phyloP scores from a whole-genome alignment of 495 filamentous ascomycete genomes.

The Apiosordaria backusii region DNA sequence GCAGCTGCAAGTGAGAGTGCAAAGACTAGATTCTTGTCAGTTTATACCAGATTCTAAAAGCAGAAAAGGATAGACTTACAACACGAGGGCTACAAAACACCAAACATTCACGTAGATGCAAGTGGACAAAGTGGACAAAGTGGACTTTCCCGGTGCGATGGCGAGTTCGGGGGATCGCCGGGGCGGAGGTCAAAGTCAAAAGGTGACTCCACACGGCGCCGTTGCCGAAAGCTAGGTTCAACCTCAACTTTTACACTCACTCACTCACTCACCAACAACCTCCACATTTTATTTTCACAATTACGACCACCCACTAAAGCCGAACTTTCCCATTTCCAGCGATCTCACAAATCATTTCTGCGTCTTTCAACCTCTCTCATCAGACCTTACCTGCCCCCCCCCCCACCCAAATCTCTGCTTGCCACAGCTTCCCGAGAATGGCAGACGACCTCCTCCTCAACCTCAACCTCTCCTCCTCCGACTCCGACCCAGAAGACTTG shows the following conservation, averaged over 20 bases:
- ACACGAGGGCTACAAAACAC: background rate
- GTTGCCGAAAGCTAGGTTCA: background rate
- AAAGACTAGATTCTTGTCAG: background rate
- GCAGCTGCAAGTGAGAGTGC: background rate
- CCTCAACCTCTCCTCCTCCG: slow-evolving; percentile 31
- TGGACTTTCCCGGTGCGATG: background rate
- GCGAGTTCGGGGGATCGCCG: background rate
- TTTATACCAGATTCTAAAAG: background rate
- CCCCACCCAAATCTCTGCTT: background rate
- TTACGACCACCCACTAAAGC: background rate
- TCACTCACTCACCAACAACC: background rate
- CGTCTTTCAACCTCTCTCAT: background rate
- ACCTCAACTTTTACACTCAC: background rate
- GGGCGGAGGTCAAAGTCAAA: background rate
- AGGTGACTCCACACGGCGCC: background rate
- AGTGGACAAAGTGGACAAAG: background rate
- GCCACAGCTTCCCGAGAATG: slow-evolving; percentile 12
- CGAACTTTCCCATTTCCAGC: background rate
- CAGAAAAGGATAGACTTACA: background rate
- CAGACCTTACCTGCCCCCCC: too few species aligned
- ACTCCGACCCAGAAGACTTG: slow-evolving; percentile 26
- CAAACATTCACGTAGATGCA: background rate
- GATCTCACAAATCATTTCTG: background rate
- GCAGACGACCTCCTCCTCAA: slow-evolving; percentile 36
- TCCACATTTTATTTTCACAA: background rate